Evolutionary conservation across 208 protist species (phyloP), one percentile per base, ranked within the genome.

Genomic region (Perkinsela sp.): DNA sequence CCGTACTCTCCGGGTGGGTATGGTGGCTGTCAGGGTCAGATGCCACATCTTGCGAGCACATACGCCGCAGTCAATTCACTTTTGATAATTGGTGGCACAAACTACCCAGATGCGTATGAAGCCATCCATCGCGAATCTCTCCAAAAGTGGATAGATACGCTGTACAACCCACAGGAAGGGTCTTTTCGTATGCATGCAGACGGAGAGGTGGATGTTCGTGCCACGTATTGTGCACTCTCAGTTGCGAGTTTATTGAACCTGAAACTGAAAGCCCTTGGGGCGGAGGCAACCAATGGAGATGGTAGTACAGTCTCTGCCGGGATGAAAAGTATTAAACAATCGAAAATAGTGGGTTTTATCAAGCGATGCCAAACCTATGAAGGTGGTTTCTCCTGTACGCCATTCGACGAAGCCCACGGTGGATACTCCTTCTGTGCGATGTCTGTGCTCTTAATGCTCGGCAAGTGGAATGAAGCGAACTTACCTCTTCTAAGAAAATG

Each of bases 351-450:
- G 28, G 69, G 68, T 29, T 93, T 80, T 71, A 74, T 95, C 0
- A 71, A 76, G 6, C 69, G 69, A 22, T 92, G 86, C 71, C 89
- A 94, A 72, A 93, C 86, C 1, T 85, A 88, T 74, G 89, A 95
- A 68, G 90, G 90, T 30, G 90, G 90, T 29, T 90, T 95, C 73
- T 71, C 78, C 0, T 87, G 84, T 70, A 68, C 67, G 13, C 0
- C 73, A 0, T n/a, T 72, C 57, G 29, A 67, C 71, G 90, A 95
- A 74, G 84, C 89, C 16, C 90, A 95, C 65, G 90, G 88, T 1
- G 88, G 89, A 29, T 95, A 95, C 77, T 91, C 88, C 2, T 87
- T 90, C 31, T 94, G 88, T 71, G 90, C 74, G 1, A 68, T 93
- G 30, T 85, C 85, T 28, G 68, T 82, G 0, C 72, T 90, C 16